phyloP scores from a whole-genome alignment of 225 moss, liverwort and hornwort genomes.

The Sphagnum contortum region DNA sequence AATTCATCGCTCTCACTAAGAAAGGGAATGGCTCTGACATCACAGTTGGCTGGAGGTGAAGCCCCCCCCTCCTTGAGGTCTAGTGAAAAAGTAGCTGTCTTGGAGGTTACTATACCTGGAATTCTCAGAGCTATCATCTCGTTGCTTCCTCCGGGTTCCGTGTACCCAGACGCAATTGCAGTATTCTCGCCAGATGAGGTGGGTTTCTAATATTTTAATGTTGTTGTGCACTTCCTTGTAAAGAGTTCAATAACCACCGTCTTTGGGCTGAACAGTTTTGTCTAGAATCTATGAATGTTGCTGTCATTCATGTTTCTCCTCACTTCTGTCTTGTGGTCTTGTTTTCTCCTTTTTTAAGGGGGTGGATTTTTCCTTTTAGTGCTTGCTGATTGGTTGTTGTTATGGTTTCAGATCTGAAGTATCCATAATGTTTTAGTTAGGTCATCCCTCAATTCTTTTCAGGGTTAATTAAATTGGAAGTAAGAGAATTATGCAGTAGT shows the following conservation, averaged over 20 bases:
- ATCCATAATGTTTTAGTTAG: too few species aligned
- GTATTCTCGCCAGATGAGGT: conserved; percentile 82
- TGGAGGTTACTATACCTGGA: conserved; percentile 70
- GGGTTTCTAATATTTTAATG: not conserved
- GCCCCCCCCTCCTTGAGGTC: conserved; percentile 18
- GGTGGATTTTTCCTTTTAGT: too few species aligned
- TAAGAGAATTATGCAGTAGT: too few species aligned
- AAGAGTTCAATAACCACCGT: not conserved
- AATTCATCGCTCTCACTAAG: conserved; percentile 24
- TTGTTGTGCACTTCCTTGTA: not conserved
- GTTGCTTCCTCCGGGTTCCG: conserved; percentile 62
- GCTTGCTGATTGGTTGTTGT: too few species aligned
- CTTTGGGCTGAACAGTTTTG: too few species aligned
- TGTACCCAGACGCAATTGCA: conserved; percentile 62
- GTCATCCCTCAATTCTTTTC: too few species aligned
- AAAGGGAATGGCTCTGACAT: conserved; percentile 31
- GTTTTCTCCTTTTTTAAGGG: too few species aligned
- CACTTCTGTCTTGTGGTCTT: too few species aligned
- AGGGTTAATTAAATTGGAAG: too few species aligned
- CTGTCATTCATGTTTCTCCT: not conserved
- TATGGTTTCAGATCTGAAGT: too few species aligned
- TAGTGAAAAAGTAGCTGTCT: conserved; percentile 48
- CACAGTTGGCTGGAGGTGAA: conserved; percentile 18
- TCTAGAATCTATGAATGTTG: not conserved
- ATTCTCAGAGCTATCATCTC: conserved; percentile 72